Conservation (phyloP, 2,329 filamentous ascomycete genomes). For the Akanthomyces lecanii region DNA sequence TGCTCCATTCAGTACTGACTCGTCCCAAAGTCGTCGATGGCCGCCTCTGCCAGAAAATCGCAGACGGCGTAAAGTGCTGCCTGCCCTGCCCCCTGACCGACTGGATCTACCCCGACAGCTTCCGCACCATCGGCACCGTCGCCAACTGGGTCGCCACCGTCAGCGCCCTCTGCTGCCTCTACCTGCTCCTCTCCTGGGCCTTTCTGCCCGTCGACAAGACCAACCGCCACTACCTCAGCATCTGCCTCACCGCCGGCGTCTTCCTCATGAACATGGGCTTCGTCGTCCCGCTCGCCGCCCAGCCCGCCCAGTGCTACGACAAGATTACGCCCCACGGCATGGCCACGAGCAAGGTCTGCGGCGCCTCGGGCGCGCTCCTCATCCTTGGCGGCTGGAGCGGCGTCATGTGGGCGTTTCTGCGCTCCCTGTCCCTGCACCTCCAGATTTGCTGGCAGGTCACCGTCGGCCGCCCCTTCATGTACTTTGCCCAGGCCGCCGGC, state of each 20-base stretch:
- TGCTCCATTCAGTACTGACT: slow-evolving; percentile 12
- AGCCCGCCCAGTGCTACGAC: slow-evolving; percentile 80
- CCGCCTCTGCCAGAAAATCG: slow-evolving; percentile 47
- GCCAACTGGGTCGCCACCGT: slow-evolving; percentile 82
- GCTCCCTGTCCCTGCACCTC: slow-evolving; percentile 86
- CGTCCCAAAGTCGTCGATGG: slow-evolving; percentile 52
- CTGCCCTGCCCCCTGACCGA: slow-evolving; percentile 84
- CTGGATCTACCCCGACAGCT: slow-evolving; percentile 64
- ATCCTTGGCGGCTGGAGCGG: slow-evolving; percentile 81
- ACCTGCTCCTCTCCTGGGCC: slow-evolving; percentile 75
- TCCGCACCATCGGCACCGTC: slow-evolving; percentile 54
- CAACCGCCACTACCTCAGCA: slow-evolving; percentile 85
- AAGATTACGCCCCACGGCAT: slow-evolving; percentile 92
- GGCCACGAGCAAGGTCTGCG: slow-evolving; percentile 75
- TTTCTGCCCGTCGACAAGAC: slow-evolving; percentile 84
- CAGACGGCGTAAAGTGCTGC: slow-evolving; percentile 63
- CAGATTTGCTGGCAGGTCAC: slow-evolving; percentile 98
- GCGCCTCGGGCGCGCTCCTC: slow-evolving; percentile 80
- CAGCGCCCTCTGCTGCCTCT: slow-evolving; percentile 66
- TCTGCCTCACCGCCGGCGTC: slow-evolving; percentile 74
- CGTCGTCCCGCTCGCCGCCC: slow-evolving; percentile 76
- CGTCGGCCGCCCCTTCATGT: slow-evolving; percentile 86
- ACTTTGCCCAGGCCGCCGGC: slow-evolving; percentile 71
- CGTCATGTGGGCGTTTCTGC: slow-evolving; percentile 86
- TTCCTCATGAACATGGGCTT: slow-evolving; percentile 85